phyloP scores from a whole-genome alignment of 306 rosid species.

The Vigna radiata region DNA sequence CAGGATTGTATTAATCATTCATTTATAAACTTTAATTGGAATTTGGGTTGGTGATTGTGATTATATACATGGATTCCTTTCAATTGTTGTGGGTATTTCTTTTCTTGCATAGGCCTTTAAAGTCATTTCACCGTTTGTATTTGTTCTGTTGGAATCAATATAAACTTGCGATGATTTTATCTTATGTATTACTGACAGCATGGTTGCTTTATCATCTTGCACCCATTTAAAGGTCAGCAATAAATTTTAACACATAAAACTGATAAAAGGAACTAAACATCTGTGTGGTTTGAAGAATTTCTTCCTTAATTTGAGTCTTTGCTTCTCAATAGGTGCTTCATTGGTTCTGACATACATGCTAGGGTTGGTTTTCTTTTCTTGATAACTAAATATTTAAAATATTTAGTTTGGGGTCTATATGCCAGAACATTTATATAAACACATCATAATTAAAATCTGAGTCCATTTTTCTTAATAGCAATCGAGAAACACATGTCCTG shows the following conservation, averaged over 20 bases:
- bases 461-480: slow-evolving; percentile 54
- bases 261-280: slow-evolving; percentile 19
- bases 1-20: slow-evolving; percentile 12
- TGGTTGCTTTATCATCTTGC: slow-evolving; percentile 23
- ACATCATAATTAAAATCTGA: slow-evolving; percentile 48
- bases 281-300: slow-evolving; percentile 45
- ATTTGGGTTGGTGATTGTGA: slow-evolving; percentile 11
- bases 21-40: neutral
- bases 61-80: neutral
- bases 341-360: slow-evolving; percentile 54
- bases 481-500: slow-evolving; percentile 42
- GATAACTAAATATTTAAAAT: slow-evolving; percentile 43
- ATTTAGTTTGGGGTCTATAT: slow-evolving; percentile 43
- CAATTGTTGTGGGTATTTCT: neutral
- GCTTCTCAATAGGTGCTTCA: slow-evolving; percentile 52
- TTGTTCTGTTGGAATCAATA: slow-evolving; percentile 21
- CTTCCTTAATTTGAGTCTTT: slow-evolving; percentile 43
- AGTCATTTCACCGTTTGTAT: slow-evolving; percentile 18
- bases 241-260: slow-evolving; percentile 16
- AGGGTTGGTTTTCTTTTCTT: slow-evolving; percentile 33
- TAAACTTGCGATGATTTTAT: slow-evolving; percentile 5
- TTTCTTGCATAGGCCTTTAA: slow-evolving; percentile 13
- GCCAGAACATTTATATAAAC: slow-evolving; percentile 43
- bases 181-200: slow-evolving; percentile 6
- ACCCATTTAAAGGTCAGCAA: slow-evolving; percentile 4